phyloP scores from a whole-genome alignment of 306 rosid genomes.

The Prunus dulcis region DNA sequence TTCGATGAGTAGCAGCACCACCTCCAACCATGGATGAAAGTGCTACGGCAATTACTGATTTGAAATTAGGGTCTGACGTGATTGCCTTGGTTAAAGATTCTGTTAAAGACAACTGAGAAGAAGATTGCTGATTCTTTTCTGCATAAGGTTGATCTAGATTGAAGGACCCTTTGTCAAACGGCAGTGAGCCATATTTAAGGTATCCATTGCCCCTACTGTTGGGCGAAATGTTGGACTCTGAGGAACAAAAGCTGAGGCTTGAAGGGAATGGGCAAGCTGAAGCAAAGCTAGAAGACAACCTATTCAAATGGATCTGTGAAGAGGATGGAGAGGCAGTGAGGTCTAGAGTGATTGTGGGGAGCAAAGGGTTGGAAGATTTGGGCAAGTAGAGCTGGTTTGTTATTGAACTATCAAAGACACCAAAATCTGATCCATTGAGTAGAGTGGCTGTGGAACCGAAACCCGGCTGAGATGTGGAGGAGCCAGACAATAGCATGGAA shows the following conservation, averaged over 20 bases:
- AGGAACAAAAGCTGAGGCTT: constrained; percentile 21
- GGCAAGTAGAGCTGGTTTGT: constrained; percentile 32
- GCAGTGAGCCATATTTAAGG: neutral
- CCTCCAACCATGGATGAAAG: constrained; percentile 52
- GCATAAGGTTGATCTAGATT: constrained; percentile 28
- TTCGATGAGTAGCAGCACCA: constrained; percentile 28
- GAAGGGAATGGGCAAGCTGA: neutral
- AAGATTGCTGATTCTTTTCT: constrained; percentile 28
- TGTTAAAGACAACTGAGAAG: constrained; percentile 40
- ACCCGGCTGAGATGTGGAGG: constrained; percentile 49
- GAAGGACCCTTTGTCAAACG: constrained; percentile 13
- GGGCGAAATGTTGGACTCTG: constrained; percentile 19
- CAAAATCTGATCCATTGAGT: constrained; percentile 28
- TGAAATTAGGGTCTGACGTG: constrained; percentile 47
- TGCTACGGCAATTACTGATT: constrained; percentile 49
- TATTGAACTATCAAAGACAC: constrained; percentile 32
- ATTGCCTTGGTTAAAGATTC: constrained; percentile 61
- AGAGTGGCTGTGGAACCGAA: constrained; percentile 18
- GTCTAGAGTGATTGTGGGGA: constrained; percentile 62
- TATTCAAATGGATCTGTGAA: constrained; percentile 19
- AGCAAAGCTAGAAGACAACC: neutral
- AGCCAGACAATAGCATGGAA: constrained; percentile 48
- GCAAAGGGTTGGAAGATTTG: constrained; percentile 32
- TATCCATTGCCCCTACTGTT: constrained; percentile 25
- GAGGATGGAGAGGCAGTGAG: constrained; percentile 33